Percentiles rank a stretch among this genome's conserved stretches.
These are phyloP conservation scores for Fonsecaea pedrosoi DNA, from an alignment of 2,329 filamentous ascomycete species.

Conservation along the genomic window DNA sequence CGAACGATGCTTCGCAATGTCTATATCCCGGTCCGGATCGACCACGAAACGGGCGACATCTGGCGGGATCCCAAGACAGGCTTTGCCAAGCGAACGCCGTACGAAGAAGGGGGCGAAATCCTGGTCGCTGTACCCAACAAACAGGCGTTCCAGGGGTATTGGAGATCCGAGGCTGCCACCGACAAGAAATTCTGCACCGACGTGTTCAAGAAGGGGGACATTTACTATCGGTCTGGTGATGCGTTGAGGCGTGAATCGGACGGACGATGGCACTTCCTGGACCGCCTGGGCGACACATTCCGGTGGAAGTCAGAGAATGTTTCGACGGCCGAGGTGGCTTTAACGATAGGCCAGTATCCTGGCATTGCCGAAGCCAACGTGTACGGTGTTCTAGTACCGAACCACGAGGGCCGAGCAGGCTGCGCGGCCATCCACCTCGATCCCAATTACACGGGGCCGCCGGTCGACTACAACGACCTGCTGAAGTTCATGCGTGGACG, in stretches of 20 bases:
- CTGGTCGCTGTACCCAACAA: conserved; percentile 70
- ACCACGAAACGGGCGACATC: conserved; percentile 72
- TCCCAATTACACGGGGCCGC: conserved; percentile 50
- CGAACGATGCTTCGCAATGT: conserved; percentile 61
- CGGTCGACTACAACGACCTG: conserved; percentile 65
- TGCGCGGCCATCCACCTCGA: conserved; percentile 74
- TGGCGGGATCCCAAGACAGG: conserved; percentile 70
- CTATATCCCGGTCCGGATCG: conserved; percentile 71
- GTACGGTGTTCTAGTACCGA: conserved; percentile 78
- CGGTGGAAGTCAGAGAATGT: conserved; percentile 78
- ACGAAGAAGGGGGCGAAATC: conserved; percentile 76
- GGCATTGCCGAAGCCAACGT: conserved; percentile 80
- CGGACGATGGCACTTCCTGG: conserved; percentile 78
- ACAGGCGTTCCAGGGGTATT: conserved; percentile 80
- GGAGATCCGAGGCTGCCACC: conserved; percentile 73
- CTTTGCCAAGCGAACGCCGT: conserved; percentile 67
- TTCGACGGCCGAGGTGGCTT: conserved; percentile 80
- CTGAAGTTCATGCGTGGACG: conserved; percentile 64
- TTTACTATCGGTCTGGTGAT: conserved; percentile 85
- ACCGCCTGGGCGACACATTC: conserved; percentile 65
- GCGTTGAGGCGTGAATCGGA: conserved; percentile 73
- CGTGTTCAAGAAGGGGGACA: conserved; percentile 77
- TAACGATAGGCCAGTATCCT: conserved; percentile 71
- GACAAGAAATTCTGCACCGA: conserved; percentile 74
- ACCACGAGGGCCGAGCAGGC: conserved; percentile 83